phyloP scores from a whole-genome alignment of 2,329 filamentous ascomycete genomes.

The Cytospora schulzeri region DNA sequence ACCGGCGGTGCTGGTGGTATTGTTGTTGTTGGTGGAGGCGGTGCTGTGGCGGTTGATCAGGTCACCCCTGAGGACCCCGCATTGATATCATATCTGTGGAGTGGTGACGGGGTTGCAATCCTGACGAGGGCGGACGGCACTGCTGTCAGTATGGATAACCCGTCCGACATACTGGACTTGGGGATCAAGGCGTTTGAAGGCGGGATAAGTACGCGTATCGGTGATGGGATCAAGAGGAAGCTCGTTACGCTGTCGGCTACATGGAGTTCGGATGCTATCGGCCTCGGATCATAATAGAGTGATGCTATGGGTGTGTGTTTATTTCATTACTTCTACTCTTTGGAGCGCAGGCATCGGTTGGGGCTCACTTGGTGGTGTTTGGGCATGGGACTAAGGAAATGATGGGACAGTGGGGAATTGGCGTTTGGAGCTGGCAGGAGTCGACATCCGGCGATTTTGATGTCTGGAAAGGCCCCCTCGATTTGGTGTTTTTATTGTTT shows the following conservation, averaged over 20 bases:
- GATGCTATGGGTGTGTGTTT: background rate
- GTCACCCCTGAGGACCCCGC: constrained; percentile 43
- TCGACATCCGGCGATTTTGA: too few relatives aligned
- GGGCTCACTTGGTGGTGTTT: too few relatives aligned
- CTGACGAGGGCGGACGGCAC: constrained; percentile 40
- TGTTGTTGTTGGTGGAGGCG: background rate
- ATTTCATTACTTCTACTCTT: too few relatives aligned
- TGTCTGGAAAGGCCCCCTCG: too few relatives aligned
- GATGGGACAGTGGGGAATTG: background rate
- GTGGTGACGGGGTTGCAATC: constrained; percentile 40
- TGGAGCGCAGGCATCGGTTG: too few relatives aligned
- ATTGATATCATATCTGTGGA: constrained; percentile 44
- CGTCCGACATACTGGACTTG: constrained; percentile 44
- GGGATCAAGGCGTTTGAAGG: constrained; percentile 44
- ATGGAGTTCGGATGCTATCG: constrained; percentile 40
- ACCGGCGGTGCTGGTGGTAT: background rate
- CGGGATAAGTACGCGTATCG: constrained; percentile 45
- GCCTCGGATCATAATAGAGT: constrained; percentile 7
- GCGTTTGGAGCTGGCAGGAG: background rate
- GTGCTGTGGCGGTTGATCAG: constrained; percentile 42
- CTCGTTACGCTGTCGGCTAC: constrained; percentile 41
- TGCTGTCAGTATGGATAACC: constrained; percentile 41
- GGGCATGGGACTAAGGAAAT: background rate
- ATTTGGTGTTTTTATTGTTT: background rate
- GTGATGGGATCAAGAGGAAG: constrained; percentile 50